Base-by-base conservation (phyloP, 2,329 filamentous ascomycete genomes). In the Epichloe gansuensis region DNA sequence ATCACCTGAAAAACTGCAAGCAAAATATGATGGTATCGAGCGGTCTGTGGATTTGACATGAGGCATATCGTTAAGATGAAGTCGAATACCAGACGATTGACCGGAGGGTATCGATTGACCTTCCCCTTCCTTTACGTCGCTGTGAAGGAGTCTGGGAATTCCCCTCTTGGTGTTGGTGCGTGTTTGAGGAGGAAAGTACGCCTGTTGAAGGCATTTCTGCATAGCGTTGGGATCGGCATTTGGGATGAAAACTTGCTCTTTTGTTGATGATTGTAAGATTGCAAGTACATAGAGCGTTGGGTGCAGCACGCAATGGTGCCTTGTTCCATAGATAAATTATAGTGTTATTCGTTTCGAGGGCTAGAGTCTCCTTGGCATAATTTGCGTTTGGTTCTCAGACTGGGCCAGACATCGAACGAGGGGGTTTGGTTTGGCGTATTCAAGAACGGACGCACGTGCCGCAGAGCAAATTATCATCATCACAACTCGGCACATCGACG, bases 21-120 rank as follows among this genome's bases (percentile, higher is more conserved):
- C 55, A 11, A 15, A 44, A 39, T 68, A 68, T 52, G 63, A 65
- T 47, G 66, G 66, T n/a, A 59, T 68, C 42, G 66, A 67, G 23
- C 57, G 60, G n/a, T 49, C 57, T 9, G 35, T 56, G 12, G 58
- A 59, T 41, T 35, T 56, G 37, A 59, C 53, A 15, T 55, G 41
- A 55, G n/a, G 45, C n/a, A 45, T 28, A n/a, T 31, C n/a, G 28
- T 35, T 43, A 35, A 3, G 8, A 17, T 9, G 17, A 34, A 12
- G 21, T n/a, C 8, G 46, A 8, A 12, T 8, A 46, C 31, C 28
- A 17, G 9, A 31, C 15, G 13, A 5, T n/a, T n/a, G 23, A 25
- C 17, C 35, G 34, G 8, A 45, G 31, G n/a, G 11, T 37, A 8
- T 44, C 34, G 11, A 23, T 49, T 34, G 11, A 34, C 11, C 11